Percentiles rank a stretch among this genome's conserved stretches.
These are phyloP conservation scores for Pyrus pyrifolia DNA, from an alignment of 306 rosid genomes.

Conservation along the genomic window DNA sequence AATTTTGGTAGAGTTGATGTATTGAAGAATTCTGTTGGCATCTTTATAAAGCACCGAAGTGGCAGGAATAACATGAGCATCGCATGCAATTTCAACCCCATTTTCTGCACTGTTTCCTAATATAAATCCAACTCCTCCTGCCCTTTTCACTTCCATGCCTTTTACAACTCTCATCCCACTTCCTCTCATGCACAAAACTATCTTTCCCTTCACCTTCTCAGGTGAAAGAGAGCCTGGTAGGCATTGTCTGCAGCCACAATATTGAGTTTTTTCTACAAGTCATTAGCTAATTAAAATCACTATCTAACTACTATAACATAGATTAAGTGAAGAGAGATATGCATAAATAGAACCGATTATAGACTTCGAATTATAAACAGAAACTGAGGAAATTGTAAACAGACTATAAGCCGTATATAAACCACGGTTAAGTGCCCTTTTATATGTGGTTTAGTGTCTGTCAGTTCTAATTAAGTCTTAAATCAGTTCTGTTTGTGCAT, in stretches of 20 bases:
- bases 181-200: slow-evolving; percentile 79
- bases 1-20: slow-evolving; percentile 36
- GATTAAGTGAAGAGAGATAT: too few species aligned
- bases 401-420: too few species aligned
- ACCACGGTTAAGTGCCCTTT: too few species aligned
- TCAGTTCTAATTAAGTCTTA: too few species aligned
- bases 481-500: too few species aligned
- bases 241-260: slow-evolving; percentile 50
- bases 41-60: slow-evolving; percentile 40
- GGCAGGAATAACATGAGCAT: slow-evolving; percentile 72
- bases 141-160: slow-evolving; percentile 63
- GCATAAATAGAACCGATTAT: neutral
- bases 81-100: slow-evolving; percentile 52
- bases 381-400: neutral
- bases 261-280: neutral
- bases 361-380: neutral
- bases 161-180: slow-evolving; percentile 42
- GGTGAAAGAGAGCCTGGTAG: slow-evolving; percentile 54
- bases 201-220: slow-evolving; percentile 56
- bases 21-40: slow-evolving; percentile 37
- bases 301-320: neutral
- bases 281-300: neutral
- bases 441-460: too few species aligned
- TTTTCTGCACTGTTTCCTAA: slow-evolving; percentile 39
- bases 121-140: slow-evolving; percentile 67